Evolutionary conservation across 2,329 filamentous ascomycete genomes (phyloP), one percentile per base, ranked within the genome.

Genomic region (Colletotrichum destructivum): DNA sequence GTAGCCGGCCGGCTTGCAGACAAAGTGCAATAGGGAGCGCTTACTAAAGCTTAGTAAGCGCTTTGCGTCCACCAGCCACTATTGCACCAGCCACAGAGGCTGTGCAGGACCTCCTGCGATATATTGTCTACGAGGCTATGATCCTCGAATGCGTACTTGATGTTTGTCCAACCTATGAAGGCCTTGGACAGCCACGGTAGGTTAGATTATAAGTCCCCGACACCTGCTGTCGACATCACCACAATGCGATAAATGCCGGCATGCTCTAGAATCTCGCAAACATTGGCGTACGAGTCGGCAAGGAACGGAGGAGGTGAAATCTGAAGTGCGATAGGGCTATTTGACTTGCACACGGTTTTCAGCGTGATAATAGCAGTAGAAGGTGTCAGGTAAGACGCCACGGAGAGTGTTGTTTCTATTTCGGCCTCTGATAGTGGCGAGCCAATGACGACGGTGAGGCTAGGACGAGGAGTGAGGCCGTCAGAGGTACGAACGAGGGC

Each of bases 171-270:
- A 1, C 77, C 73, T 79, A 84, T 77, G 63, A 83, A 81, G 0
- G 75, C 79, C 65, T 80, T 82, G 73, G 72, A 77, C 54, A 83
- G 63, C 74, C 75, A 79, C 7, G 80, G 79, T 18, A 83, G 67
- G 2, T 78, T 79, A 1, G 11, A 67, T 81, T 80, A 82, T 26
- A 81, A 83, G 64, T 83, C 80, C 6, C 81, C 82, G 21, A 78
- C 82, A 38, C 82, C 82, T 2, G 79, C 80, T 4, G 82, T 83
- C 4, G 82, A 83, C 80, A 83, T 81, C 15, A 84, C 74, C 1
- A 83, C 78, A 9, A 83, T 72, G 57, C 81, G 81, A 70, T 60
- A 61, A 71, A 80, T 74, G 55, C 79, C 79, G 21, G 76, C 77
- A 2, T 82, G 52, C 49, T 76, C 67, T 35, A 84, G 69, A 40